Base-by-base conservation (phyloP, 208 protist genomes). In the Leptomonas seymouri region DNA sequence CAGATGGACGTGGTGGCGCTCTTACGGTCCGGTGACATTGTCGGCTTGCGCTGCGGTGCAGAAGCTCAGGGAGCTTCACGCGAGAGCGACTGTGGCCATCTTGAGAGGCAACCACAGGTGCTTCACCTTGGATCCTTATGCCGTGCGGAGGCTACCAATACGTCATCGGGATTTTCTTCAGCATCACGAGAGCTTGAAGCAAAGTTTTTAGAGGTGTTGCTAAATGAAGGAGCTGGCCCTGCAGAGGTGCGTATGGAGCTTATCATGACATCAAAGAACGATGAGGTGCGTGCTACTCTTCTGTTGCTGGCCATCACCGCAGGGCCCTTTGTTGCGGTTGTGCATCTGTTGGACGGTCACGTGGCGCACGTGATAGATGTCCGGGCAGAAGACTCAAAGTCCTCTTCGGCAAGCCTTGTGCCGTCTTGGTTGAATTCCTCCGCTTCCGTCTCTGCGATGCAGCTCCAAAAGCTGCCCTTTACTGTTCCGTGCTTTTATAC, bases 1-100 rank as follows among this genome's bases (percentile, higher is more conserved):
- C 12, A 44, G 56, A 4, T 76, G 41, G 64, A 71, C 27, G 71
- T 53, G 27, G 64, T 77, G 23, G 71, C 51, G n/a, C 23, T 77
- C 15, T 46, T 77, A 41, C 71, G 71, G 6, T 59, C 63, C 16
- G 71, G 71, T 23, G 56, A 59, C 49, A 36, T 77, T 16, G 44
- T 77, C 21, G 71, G 71, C 8, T 77, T 63, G 71, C 14, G 65
- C 20, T 49, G 53, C 55, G 58, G 16, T 12, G 20, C 12, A 5
- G 48, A 31, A 41, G 3, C 21, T 27, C 9, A 11, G 23, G 12
- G 16, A 42, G 3, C 58, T 28, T 6, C 39, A 41, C 7, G 18
- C 28, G 21, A 49, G 39, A 21, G 3, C 3, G 27, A 21, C 39
- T 25, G 39, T 3, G 1, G 39, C 15, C 5, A 44, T 20, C 21